These are phyloP conservation scores for Pythium biforme DNA, from an alignment of 352 stramenopile genomes.

Conservation along the genomic window DNA sequence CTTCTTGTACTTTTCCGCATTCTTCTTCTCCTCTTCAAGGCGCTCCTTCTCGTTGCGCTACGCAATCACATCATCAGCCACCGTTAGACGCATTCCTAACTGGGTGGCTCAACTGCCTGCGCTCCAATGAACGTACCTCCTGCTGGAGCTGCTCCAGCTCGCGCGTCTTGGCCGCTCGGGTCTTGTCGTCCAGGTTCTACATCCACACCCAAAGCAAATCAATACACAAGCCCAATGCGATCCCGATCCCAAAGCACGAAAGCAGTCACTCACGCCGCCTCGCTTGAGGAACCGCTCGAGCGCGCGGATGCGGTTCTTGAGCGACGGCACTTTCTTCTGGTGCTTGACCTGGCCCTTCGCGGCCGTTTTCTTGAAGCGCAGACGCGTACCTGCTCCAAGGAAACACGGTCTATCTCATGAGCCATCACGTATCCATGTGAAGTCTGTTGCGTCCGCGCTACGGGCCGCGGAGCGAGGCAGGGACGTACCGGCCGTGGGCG, in stretches of 20 bases:
- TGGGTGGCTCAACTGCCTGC: too few species aligned
- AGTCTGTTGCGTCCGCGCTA: too few species aligned
- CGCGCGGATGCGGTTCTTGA: constrained; percentile 83
- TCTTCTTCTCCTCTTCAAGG: constrained; percentile 55
- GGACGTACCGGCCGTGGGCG: constrained; percentile 45
- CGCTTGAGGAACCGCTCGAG: constrained; percentile 80
- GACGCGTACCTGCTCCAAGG: constrained; percentile 47
- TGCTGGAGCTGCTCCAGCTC: constrained; percentile 37
- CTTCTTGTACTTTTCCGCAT: constrained; percentile 80
- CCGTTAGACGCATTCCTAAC: background rate
- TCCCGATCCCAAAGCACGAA: too few species aligned
- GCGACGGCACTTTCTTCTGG: constrained; percentile 73
- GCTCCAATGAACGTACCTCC: too few species aligned
- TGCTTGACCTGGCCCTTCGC: constrained; percentile 44
- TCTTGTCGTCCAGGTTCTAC: constrained; percentile 27
- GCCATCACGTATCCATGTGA: too few species aligned
- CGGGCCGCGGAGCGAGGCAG: background rate
- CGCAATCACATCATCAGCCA: background rate
- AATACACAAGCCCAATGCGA: too few species aligned
- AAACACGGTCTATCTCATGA: constrained; percentile 3
- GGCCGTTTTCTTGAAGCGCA: constrained; percentile 65
- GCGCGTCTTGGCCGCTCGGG: constrained; percentile 35
- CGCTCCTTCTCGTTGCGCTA: constrained; percentile 26
- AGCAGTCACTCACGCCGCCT: constrained; percentile 28
- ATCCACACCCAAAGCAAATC: constrained; percentile 2